Evolutionary conservation across 768 basidiomycete genomes (phyloP).

Genomic region (Lactarius vividus): DNA sequence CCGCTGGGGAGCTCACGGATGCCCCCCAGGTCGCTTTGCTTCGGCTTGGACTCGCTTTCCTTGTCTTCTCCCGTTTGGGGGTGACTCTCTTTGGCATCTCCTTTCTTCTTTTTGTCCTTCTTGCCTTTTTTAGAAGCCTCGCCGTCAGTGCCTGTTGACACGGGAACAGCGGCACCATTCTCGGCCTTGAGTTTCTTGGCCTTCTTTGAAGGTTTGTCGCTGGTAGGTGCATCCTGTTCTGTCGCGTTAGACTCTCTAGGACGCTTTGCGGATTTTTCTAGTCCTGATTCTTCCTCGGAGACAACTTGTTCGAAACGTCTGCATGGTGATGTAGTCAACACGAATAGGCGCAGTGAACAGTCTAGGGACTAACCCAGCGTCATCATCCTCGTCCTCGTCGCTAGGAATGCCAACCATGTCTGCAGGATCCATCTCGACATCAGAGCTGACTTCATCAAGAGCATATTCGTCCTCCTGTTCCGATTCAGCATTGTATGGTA

Average conservation of each 20-base stretch:
- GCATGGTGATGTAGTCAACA: constrained; percentile 8
- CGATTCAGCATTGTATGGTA: constrained; percentile 47
- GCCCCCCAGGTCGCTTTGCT: constrained; percentile 37
- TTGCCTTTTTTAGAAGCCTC: constrained; percentile 34
- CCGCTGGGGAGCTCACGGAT: constrained; percentile 59
- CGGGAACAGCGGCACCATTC: constrained; percentile 43
- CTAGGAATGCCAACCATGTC: constrained; percentile 52
- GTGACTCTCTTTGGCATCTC: constrained; percentile 29
- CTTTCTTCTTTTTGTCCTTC: constrained; percentile 39
- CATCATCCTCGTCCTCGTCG: constrained; percentile 38
- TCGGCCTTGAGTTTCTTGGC: constrained; percentile 74
- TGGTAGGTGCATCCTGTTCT: constrained; percentile 40
- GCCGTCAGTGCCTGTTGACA: constrained; percentile 31
- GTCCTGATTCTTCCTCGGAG: constrained; percentile 36
- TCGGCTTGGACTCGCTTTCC: constrained; percentile 30
- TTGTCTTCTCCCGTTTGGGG: constrained; percentile 25
- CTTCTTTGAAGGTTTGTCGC: constrained; percentile 48
- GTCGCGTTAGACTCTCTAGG: constrained; percentile 58
- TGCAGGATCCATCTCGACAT: constrained; percentile 70
- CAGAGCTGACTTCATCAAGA: constrained; percentile 76
- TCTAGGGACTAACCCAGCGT: constrained; percentile 42
- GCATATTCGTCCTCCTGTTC: constrained; percentile 61
- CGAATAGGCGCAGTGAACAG: neutral
- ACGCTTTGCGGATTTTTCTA: constrained; percentile 55
- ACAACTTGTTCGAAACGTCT: constrained; percentile 76